Evolutionary conservation across 768 basidiomycete genomes (phyloP).

Genomic region (Boletus pseudo-olivaceus): DNA sequence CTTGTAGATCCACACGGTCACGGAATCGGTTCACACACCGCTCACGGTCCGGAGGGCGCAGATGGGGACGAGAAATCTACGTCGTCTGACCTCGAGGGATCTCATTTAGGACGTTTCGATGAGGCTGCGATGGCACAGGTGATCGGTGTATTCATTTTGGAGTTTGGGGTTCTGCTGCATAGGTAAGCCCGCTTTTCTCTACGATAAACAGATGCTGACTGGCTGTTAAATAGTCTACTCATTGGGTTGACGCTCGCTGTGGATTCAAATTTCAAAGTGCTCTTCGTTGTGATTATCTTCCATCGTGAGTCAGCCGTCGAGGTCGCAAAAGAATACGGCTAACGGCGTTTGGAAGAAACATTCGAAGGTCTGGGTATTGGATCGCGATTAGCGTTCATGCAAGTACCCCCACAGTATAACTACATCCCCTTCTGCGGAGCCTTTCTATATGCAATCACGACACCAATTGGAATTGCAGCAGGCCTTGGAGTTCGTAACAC

Average conservation of each 20-base stretch:
- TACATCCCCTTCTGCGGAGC: slow-evolving; percentile 61
- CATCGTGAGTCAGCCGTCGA: slow-evolving; percentile 67
- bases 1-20: slow-evolving; percentile 65
- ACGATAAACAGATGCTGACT: neutral
- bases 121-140: slow-evolving; percentile 63
- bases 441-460: slow-evolving; percentile 68
- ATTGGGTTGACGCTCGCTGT: slow-evolving; percentile 94
- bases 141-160: slow-evolving; percentile 85
- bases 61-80: slow-evolving; percentile 4
- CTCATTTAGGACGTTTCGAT: slow-evolving; percentile 21
- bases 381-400: slow-evolving; percentile 78
- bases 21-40: slow-evolving; percentile 51
- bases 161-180: slow-evolving; percentile 90
- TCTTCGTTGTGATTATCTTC: slow-evolving; percentile 90
- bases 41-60: slow-evolving; percentile 64
- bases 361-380: slow-evolving; percentile 96
- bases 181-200: slow-evolving; percentile 38
- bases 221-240: slow-evolving; percentile 49
- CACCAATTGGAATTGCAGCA: slow-evolving; percentile 83
- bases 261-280: slow-evolving; percentile 69
- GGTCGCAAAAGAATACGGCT: neutral
- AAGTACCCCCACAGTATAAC: slow-evolving; percentile 50
- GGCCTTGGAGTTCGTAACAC: slow-evolving; percentile 73
- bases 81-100: slow-evolving; percentile 29
- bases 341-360: slow-evolving; percentile 51